phyloP scores from a whole-genome alignment of 2,329 filamentous ascomycete species.

The Aspergillus latus region DNA sequence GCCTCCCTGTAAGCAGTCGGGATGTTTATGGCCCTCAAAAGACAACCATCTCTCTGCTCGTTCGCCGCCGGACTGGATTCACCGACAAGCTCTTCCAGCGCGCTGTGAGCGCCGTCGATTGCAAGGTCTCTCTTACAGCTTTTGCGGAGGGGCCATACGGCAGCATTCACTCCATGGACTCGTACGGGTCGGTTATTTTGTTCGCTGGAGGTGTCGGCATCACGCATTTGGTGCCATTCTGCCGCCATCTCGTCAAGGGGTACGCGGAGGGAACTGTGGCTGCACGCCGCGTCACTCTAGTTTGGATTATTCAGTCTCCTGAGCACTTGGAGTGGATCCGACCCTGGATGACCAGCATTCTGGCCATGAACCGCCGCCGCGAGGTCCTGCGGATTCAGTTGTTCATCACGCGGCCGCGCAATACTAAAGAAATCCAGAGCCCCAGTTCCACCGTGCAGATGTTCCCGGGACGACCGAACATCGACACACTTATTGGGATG shows the following conservation, averaged over 20 bases:
- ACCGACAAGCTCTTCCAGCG: slow-evolving; percentile 77
- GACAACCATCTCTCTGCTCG: slow-evolving; percentile 72
- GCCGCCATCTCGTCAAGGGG: slow-evolving; percentile 72
- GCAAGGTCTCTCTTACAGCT: slow-evolving; percentile 64
- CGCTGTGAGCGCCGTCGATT: slow-evolving; percentile 56
- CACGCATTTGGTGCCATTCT: slow-evolving; percentile 88
- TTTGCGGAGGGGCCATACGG: slow-evolving; percentile 89
- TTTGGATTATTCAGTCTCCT: slow-evolving; percentile 90
- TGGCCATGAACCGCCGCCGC: slow-evolving; percentile 75
- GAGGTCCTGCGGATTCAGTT: slow-evolving; percentile 83
- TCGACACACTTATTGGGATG: slow-evolving; percentile 73
- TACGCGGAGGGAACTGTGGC: slow-evolving; percentile 71
- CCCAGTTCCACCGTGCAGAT: slow-evolving; percentile 81
- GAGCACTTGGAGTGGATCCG: slow-evolving; percentile 92
- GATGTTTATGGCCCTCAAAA: slow-evolving; percentile 53
- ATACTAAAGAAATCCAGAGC: slow-evolving; percentile 75
- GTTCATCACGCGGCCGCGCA: slow-evolving; percentile 85
- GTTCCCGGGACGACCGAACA: slow-evolving; percentile 84
- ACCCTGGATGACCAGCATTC: slow-evolving; percentile 76
- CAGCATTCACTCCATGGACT: slow-evolving; percentile 79
- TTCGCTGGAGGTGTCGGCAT: slow-evolving; percentile 94
- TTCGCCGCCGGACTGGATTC: slow-evolving; percentile 84
- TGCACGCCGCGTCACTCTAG: slow-evolving; percentile 74
- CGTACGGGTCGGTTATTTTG: slow-evolving; percentile 87
- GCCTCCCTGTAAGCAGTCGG: slow-evolving; percentile 47